phyloP scores from a whole-genome alignment of 176 grass and related monocot genomes.

The Triticum turgidum region DNA sequence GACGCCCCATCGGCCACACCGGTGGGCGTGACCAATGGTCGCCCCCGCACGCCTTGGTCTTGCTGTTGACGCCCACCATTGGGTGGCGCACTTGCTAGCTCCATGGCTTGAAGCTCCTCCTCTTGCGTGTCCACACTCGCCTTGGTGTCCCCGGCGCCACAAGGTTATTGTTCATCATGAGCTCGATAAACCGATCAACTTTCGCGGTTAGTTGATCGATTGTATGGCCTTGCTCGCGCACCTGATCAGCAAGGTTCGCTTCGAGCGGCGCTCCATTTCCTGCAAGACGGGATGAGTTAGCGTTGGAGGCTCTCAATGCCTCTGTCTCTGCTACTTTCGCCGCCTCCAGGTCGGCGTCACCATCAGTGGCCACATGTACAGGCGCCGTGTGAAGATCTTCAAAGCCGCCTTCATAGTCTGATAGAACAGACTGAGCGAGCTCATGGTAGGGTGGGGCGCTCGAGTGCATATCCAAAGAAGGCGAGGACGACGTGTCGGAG shows the following conservation, averaged over 20 bases:
- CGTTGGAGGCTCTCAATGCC: neutral
- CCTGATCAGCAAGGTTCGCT: neutral
- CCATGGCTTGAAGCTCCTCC: neutral
- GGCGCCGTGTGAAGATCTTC: neutral
- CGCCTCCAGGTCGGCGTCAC: fast-evolving
- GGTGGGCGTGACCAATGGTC: too few species aligned
- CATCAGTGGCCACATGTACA: neutral
- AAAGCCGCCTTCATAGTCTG: neutral
- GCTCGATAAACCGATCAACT: neutral
- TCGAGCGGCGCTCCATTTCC: fast-evolving
- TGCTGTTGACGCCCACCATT: too few species aligned
- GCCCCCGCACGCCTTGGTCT: too few species aligned
- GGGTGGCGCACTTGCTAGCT: too few species aligned
- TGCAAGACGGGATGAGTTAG: neutral
- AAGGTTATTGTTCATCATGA: neutral
- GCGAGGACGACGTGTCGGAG: neutral
- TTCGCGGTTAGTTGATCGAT: neutral
- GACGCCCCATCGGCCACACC: too few species aligned
- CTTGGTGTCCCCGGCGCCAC: neutral
- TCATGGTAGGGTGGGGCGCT: too few species aligned
- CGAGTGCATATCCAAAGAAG: neutral
- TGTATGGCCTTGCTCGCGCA: neutral
- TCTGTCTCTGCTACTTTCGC: neutral
- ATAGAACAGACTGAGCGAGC: neutral
- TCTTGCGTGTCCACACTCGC: neutral